Evolutionary conservation across 441 rosid genomes (phyloP).

Genomic region (Cnidoscolus chayamansa): DNA sequence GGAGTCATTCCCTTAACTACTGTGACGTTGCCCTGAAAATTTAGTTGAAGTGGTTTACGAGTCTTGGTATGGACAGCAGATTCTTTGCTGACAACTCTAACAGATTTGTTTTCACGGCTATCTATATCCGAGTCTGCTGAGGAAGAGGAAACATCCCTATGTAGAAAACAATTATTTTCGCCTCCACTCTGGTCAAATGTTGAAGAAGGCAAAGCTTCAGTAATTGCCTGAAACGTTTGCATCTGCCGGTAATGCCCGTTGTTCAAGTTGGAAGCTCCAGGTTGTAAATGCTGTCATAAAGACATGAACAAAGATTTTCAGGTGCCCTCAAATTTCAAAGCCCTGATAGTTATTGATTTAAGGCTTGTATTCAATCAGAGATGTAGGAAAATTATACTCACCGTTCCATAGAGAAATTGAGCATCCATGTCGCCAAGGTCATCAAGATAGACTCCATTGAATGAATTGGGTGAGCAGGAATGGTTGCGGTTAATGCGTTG

Average conservation of each 20-base stretch:
- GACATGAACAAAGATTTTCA: neutral
- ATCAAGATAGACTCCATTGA: conserved; percentile 1
- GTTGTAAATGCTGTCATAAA: conserved; percentile 1
- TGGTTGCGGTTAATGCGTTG: neutral
- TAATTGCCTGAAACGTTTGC: conserved; percentile 8
- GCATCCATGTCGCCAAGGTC: neutral
- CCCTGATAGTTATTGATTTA: neutral
- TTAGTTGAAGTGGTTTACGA: neutral
- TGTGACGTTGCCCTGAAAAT: neutral
- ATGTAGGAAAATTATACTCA: neutral
- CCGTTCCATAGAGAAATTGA: neutral
- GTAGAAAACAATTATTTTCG: neutral
- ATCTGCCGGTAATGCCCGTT: conserved; percentile 1
- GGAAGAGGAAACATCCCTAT: conserved; percentile 4
- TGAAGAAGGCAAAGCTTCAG: conserved; percentile 15
- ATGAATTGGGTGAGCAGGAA: too few relatives aligned
- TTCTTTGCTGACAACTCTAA: neutral
- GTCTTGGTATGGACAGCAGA: neutral
- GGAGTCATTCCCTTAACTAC: neutral
- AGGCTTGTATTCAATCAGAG: neutral
- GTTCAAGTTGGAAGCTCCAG: conserved; percentile 3
- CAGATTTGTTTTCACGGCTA: neutral
- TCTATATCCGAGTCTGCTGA: neutral
- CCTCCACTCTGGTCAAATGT: neutral
- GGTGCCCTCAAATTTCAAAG: neutral